phyloP scores from a whole-genome alignment of 495 filamentous ascomycete species.

The Penicillium atrosanguineum region DNA sequence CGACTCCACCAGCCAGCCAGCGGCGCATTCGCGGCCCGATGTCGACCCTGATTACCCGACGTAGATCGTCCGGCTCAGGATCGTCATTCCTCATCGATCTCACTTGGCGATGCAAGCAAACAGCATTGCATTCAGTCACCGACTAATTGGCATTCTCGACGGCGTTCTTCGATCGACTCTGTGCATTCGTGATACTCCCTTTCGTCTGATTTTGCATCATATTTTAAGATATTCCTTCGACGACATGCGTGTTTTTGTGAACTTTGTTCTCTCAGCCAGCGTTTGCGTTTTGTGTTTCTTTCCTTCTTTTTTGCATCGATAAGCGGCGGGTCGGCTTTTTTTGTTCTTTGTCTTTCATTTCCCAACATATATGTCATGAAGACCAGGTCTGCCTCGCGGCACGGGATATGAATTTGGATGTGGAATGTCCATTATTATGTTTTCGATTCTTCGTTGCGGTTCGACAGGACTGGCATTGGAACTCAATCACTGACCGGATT shows the following conservation, averaged over 20 bases:
- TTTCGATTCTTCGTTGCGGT: slow-evolving; percentile 41
- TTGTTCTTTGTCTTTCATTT: slow-evolving; percentile 34
- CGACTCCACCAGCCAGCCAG: slow-evolving; percentile 9
- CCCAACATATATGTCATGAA: slow-evolving; percentile 52
- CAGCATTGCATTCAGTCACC: slow-evolving; percentile 6
- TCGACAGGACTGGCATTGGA: slow-evolving; percentile 18
- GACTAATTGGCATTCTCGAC: slow-evolving; percentile 49
- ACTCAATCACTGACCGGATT: slow-evolving; percentile 21
- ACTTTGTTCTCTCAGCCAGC: slow-evolving; percentile 27
- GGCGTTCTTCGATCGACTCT: slow-evolving; percentile 44
- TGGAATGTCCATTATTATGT: slow-evolving; percentile 43
- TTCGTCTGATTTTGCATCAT: slow-evolving; percentile 37
- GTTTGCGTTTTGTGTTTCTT: slow-evolving; percentile 17
- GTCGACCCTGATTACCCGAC: slow-evolving; percentile 14
- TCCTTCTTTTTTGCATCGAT: slow-evolving; percentile 39
- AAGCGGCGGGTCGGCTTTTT: slow-evolving; percentile 55
- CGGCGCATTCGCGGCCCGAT: slow-evolving; percentile 11
- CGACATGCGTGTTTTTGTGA: slow-evolving; percentile 24
- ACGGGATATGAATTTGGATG: slow-evolving; percentile 53
- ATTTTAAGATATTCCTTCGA: slow-evolving; percentile 33
- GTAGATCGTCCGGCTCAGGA: slow-evolving; percentile 18
- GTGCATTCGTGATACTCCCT: slow-evolving; percentile 52
- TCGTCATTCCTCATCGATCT: neutral
- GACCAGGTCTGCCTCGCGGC: slow-evolving; percentile 61
- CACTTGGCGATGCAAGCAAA: slow-evolving; percentile 28